A percentile compares a stretch with the other conserved stretches of the same genome.
Evolutionary conservation across 139 green algal species (phyloP).

Genomic region (Micractinium sp.): DNA sequence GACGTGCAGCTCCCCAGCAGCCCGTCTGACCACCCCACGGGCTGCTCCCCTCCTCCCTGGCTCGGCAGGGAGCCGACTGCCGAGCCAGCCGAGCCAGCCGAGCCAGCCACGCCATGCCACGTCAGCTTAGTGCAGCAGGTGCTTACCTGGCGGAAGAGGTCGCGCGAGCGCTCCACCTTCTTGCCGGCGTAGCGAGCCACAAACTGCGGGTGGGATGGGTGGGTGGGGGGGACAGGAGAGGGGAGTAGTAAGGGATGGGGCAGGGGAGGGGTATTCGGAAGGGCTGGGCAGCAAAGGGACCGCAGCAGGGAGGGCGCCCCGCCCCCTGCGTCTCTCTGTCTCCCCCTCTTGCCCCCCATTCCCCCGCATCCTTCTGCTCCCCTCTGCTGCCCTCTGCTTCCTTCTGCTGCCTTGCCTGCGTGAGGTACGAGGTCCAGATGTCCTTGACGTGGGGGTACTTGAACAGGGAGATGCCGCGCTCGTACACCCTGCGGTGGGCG

Average conservation of each 20-base stretch:
- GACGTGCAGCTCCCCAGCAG: too few species aligned
- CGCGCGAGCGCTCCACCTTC: conserved; percentile 95
- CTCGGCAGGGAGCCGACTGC: not conserved
- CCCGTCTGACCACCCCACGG: not conserved
- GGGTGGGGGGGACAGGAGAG: not conserved
- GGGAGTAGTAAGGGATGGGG: not conserved
- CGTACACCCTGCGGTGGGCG: conserved; percentile 81
- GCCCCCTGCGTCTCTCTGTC: not conserved
- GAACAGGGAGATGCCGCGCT: conserved; percentile 92
- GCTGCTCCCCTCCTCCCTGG: too few species aligned
- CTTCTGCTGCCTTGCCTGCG: conserved; percentile 84
- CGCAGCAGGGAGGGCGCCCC: too few species aligned
- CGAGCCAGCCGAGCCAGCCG: too few species aligned
- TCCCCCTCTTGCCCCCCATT: too few species aligned
- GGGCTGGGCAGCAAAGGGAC: not conserved
- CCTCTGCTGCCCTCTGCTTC: not conserved
- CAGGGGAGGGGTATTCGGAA: not conserved
- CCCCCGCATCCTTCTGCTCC: not conserved
- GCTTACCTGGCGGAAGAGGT: conserved; percentile 90
- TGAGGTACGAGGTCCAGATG: conserved; percentile 96
- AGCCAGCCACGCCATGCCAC: too few species aligned
- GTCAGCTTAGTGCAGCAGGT: not conserved
- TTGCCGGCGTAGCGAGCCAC: conserved; percentile 84
- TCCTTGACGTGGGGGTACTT: conserved; percentile 95
- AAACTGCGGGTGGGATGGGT: conserved; percentile 41